phyloP scores from a whole-genome alignment of 2,329 filamentous ascomycete species.

The Diaporthe longicolla region DNA sequence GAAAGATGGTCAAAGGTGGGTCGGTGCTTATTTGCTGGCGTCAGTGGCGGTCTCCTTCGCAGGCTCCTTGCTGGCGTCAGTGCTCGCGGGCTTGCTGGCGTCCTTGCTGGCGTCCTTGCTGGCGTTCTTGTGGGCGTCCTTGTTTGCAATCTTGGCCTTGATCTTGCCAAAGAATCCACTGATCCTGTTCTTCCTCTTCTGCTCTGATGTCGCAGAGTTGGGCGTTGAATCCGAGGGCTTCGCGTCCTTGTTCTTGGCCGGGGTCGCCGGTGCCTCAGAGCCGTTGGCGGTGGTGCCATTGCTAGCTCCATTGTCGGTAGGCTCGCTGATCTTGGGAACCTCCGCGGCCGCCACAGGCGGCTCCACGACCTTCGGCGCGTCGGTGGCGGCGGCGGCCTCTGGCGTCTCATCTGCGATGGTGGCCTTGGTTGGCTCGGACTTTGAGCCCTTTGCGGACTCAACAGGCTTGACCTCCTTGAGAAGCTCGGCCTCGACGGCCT shows the following conservation, averaged over 20 bases:
- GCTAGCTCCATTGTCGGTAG: constrained; percentile 42
- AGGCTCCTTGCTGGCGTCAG: constrained; percentile 36
- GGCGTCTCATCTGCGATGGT: constrained; percentile 44
- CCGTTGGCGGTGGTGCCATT: constrained; percentile 42
- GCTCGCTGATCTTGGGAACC: constrained; percentile 44
- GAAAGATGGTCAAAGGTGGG: background rate
- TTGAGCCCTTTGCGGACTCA: constrained; percentile 48
- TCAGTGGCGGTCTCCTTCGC: background rate
- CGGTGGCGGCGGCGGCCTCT: constrained; percentile 44
- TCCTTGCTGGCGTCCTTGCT: constrained; percentile 49
- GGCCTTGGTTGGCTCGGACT: constrained; percentile 45
- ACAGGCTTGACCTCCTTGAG: constrained; percentile 71
- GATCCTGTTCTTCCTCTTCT: constrained; percentile 76
- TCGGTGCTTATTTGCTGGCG: constrained; percentile 32
- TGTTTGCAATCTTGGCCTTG: constrained; percentile 59
- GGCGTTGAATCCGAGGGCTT: constrained; percentile 42
- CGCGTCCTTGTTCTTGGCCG: constrained; percentile 44
- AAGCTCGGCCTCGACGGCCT: constrained; percentile 80
- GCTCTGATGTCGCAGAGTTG: constrained; percentile 52
- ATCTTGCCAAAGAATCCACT: constrained; percentile 74
- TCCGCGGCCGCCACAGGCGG: constrained; percentile 43
- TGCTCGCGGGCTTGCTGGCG: constrained; percentile 49
- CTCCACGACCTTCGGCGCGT: constrained; percentile 45
- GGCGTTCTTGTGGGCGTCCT: constrained; percentile 48
- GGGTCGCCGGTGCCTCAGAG: constrained; percentile 43